Evolutionary conservation across 2,329 filamentous ascomycete species (phyloP).

Genomic region (Colletotrichum kahawae): DNA sequence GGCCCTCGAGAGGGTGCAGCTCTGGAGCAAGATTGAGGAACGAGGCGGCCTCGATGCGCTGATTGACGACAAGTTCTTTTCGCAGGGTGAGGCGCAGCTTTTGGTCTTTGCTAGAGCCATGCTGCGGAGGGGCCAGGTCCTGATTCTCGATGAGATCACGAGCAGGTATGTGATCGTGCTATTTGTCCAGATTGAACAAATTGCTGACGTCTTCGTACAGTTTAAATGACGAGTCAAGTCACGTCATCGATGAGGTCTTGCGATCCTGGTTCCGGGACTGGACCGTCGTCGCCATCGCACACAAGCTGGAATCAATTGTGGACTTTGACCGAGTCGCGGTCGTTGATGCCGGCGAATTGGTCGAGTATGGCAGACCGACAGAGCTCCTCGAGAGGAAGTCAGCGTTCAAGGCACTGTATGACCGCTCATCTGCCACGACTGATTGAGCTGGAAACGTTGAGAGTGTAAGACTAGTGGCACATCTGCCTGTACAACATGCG

Average conservation of each 20-base stretch:
- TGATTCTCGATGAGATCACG: constrained; percentile 48
- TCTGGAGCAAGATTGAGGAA: constrained; percentile 45
- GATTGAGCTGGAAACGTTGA: background rate
- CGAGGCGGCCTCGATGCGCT: constrained; percentile 40
- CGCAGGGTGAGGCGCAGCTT: constrained; percentile 54
- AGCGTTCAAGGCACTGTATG: constrained; percentile 6
- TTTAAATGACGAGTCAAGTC: constrained; percentile 22
- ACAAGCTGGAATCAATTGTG: constrained; percentile 41
- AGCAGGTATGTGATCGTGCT: constrained; percentile 30
- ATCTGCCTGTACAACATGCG: background rate
- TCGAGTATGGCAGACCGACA: constrained; percentile 37
- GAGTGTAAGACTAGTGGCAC: background rate
- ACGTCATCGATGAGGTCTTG: constrained; percentile 19
- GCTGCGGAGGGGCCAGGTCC: constrained; percentile 39
- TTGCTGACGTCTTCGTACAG: background rate
- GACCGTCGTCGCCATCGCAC: constrained; percentile 48
- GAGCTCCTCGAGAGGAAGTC: background rate
- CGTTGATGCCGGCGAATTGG: constrained; percentile 52
- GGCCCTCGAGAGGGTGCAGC: constrained; percentile 48
- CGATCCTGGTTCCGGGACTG: constrained; percentile 32
- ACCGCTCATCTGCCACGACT: background rate
- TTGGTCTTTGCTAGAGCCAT: constrained; percentile 53
- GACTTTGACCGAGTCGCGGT: constrained; percentile 56
- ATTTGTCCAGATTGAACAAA: no score
- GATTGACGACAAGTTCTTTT: constrained; percentile 37